Evolutionary conservation across 1,284 basidiomycete genomes (phyloP).

Genomic region (Papiliotrema laurentii): DNA sequence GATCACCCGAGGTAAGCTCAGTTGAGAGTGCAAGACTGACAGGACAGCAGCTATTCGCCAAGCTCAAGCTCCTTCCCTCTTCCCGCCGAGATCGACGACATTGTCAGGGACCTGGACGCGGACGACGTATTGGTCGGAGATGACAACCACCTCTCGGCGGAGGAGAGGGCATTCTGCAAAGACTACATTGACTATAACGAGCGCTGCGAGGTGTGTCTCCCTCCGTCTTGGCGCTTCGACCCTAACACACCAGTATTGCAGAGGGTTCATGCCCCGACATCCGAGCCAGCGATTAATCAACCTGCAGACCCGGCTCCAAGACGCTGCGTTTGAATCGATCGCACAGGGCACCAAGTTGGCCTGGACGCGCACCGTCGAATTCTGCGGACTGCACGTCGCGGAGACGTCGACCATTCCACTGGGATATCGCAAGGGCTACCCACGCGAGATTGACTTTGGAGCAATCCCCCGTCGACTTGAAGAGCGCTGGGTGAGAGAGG

Average conservation of each 20-base stretch:
- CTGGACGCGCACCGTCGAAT: constrained; percentile 21
- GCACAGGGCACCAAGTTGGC: too few relatives aligned
- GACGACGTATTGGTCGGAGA: neutral
- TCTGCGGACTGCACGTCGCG: constrained; percentile 35
- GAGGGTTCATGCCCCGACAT: neutral
- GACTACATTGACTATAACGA: neutral
- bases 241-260: constrained; percentile 6
- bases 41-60: too few relatives aligned
- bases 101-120: neutral
- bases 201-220: neutral
- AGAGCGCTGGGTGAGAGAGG: constrained; percentile 18
- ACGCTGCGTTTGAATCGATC: too few relatives aligned
- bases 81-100: neutral
- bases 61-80: too few relatives aligned
- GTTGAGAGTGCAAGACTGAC: too few relatives aligned
- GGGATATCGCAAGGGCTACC: constrained; percentile 35
- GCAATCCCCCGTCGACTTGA: constrained; percentile 24
- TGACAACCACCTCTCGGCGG: neutral
- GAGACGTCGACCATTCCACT: constrained; percentile 35
- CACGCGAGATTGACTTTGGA: constrained; percentile 28
- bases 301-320: neutral
- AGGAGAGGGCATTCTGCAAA: neutral
- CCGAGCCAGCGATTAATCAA: neutral
- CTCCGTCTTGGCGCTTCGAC: neutral
- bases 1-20: too few relatives aligned